phyloP scores from a whole-genome alignment of 2,329 filamentous ascomycete species.

The Neoscytalidium dimidiatum region DNA sequence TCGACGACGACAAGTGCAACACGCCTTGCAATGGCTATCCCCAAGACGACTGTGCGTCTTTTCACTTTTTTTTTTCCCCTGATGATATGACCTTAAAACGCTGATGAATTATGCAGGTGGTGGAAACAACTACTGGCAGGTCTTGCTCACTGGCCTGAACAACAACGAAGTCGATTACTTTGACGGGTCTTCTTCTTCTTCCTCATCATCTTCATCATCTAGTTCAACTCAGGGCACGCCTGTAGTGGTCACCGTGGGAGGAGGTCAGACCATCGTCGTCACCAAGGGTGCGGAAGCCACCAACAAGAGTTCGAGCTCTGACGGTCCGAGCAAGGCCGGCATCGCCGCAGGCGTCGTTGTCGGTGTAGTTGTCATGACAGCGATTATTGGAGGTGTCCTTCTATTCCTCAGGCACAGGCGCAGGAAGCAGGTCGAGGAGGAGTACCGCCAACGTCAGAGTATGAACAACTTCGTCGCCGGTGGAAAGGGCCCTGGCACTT shows the following conservation, averaged over 20 bases:
- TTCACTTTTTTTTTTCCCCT: not conserved
- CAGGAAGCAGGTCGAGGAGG: constrained; percentile 77
- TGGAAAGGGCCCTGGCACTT: constrained; percentile 63
- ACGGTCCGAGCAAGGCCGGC: constrained; percentile 68
- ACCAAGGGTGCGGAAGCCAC: constrained; percentile 45
- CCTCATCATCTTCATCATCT: constrained; percentile 21
- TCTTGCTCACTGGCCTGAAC: constrained; percentile 55
- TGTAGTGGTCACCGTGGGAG: constrained; percentile 32
- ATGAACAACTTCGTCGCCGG: constrained; percentile 71
- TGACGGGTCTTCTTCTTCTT: constrained; percentile 28
- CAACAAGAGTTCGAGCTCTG: constrained; percentile 33
- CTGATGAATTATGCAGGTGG: constrained; percentile 50
- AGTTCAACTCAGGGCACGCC: constrained; percentile 19
- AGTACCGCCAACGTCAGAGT: constrained; percentile 74
- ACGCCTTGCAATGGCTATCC: constrained; percentile 65
- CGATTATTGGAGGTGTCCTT: constrained; percentile 67
- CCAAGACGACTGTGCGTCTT: constrained; percentile 64
- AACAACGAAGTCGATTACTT: constrained; percentile 40
- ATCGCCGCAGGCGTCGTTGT: constrained; percentile 89
- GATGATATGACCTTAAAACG: constrained; percentile 32
- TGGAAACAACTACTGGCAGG: constrained; percentile 53
- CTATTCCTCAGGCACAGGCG: constrained; percentile 75
- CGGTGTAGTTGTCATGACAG: constrained; percentile 70
- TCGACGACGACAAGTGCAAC: constrained; percentile 63
- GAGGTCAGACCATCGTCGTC: constrained; percentile 36